Conservation (phyloP, 2,329 filamentous ascomycete species). For the Calonectria naviculata region DNA sequence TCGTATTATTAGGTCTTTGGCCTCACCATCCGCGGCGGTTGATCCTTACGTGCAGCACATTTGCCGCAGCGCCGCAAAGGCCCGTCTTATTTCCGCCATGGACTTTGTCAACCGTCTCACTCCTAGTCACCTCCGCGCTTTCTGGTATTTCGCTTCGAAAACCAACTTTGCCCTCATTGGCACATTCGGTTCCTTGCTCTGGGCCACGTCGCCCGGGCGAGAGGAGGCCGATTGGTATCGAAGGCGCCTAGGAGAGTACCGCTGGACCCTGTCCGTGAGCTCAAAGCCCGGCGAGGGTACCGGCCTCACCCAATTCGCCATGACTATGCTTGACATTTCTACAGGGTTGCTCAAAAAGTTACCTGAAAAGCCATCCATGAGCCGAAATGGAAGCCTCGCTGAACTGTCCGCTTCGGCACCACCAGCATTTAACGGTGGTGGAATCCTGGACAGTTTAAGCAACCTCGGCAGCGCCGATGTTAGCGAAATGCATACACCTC, state of each 20-base stretch:
- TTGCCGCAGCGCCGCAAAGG: constrained; percentile 93
- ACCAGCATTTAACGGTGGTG: constrained; percentile 46
- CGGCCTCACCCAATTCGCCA: constrained; percentile 75
- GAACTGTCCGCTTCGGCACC: constrained; percentile 55
- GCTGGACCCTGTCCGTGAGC: constrained; percentile 92
- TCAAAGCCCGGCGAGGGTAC: constrained; percentile 74
- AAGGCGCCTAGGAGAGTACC: constrained; percentile 85
- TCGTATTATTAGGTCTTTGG: constrained; percentile 86
- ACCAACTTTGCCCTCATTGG: constrained; percentile 95
- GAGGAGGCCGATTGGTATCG: constrained; percentile 96
- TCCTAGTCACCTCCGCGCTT: constrained; percentile 85
- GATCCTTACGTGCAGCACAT: constrained; percentile 91
- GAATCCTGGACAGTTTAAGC: constrained; percentile 54
- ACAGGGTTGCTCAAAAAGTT: constrained; percentile 76
- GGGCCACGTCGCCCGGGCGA: constrained; percentile 86
- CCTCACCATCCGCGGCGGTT: constrained; percentile 54
- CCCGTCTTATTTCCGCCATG: constrained; percentile 93
- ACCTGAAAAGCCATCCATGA: constrained; percentile 77
- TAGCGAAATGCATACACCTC: constrained; percentile 64
- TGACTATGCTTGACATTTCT: constrained; percentile 80
- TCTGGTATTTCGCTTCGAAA: constrained; percentile 92
- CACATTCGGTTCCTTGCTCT: constrained; percentile 90
- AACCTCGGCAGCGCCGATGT: constrained; percentile 59
- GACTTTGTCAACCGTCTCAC: constrained; percentile 96
- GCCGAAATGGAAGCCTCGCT: constrained; percentile 61